phyloP scores from a whole-genome alignment of 805 yeast genomes.

The Saccharomycodes ludwigii region DNA sequence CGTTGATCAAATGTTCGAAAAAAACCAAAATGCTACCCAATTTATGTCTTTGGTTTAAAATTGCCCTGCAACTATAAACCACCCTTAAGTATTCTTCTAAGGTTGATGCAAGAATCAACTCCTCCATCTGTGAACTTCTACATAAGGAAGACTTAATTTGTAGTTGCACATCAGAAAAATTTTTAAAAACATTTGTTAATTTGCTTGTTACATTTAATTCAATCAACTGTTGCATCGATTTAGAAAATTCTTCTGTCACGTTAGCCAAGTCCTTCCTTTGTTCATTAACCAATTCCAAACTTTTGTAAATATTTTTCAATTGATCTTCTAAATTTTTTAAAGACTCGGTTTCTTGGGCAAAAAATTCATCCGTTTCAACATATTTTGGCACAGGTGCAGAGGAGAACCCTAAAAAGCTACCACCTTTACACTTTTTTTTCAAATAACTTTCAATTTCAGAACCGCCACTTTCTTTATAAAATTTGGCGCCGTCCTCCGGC shows the following conservation, averaged over 20 bases:
- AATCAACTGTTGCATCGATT: constrained; percentile 45
- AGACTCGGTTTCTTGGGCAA: constrained; percentile 54
- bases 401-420: neutral
- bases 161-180: constrained; percentile 61
- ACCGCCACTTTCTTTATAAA: constrained; percentile 4
- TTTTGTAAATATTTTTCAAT: constrained; percentile 52
- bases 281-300: constrained; percentile 59
- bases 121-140: constrained; percentile 72
- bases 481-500: constrained; percentile 19
- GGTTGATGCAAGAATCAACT: constrained; percentile 74
- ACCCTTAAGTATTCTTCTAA: constrained; percentile 78
- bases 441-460: constrained; percentile 4
- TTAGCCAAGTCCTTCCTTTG: constrained; percentile 66
- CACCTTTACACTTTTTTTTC: constrained; percentile 4
- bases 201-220: constrained; percentile 62
- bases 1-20: constrained; percentile 37
- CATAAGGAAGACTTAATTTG: constrained; percentile 63
- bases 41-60: constrained; percentile 64
- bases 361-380: constrained; percentile 69
- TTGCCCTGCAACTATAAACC: constrained; percentile 59
- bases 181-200: constrained; percentile 48
- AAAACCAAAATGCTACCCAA: constrained; percentile 33
- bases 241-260: constrained; percentile 57
- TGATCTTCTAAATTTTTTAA: constrained; percentile 64
- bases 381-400: constrained; percentile 32